Evolutionary conservation across 768 basidiomycete genomes (phyloP).

Genomic region (Coprinopsis cinerea): DNA sequence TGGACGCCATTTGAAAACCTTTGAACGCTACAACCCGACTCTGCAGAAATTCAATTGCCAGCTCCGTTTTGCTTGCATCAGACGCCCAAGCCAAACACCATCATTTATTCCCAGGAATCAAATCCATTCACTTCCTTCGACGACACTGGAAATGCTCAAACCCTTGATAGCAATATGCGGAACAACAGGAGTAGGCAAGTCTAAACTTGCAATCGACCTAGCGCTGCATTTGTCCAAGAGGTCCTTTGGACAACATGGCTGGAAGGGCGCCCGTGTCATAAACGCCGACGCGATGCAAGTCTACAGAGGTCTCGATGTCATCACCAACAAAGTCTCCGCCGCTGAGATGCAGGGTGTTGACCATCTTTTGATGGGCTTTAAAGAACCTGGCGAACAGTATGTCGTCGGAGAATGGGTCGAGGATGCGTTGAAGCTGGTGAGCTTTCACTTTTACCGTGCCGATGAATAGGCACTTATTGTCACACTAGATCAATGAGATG

Average conservation of each 20-base stretch:
- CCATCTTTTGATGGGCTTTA: constrained; percentile 87
- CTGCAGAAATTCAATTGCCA: constrained; percentile 2
- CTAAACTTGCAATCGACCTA: constrained; percentile 83
- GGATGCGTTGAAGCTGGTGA: constrained; percentile 72
- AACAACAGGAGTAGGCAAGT: constrained; percentile 95
- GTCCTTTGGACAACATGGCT: constrained; percentile 28
- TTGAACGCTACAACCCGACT: neutral
- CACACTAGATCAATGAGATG: constrained; percentile 67
- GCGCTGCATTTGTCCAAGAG: constrained; percentile 51
- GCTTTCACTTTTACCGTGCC: constrained; percentile 25
- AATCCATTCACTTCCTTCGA: neutral
- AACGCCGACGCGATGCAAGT: constrained; percentile 99
- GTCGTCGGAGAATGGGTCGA: constrained; percentile 82
- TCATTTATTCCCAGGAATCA: neutral
- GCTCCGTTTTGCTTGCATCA: constrained; percentile 9
- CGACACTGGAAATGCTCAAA: constrained; percentile 33
- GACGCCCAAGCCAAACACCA: constrained; percentile 10
- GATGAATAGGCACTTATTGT: neutral
- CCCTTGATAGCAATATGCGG: constrained; percentile 86
- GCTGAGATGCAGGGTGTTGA: constrained; percentile 75
- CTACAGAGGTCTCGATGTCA: constrained; percentile 83
- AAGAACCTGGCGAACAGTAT: constrained; percentile 82
- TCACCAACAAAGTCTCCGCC: constrained; percentile 88
- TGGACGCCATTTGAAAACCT: constrained; percentile 39
- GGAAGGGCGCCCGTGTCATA: constrained; percentile 69